phyloP scores from a whole-genome alignment of 805 yeast genomes.

The Hanseniaspora valbyensis region DNA sequence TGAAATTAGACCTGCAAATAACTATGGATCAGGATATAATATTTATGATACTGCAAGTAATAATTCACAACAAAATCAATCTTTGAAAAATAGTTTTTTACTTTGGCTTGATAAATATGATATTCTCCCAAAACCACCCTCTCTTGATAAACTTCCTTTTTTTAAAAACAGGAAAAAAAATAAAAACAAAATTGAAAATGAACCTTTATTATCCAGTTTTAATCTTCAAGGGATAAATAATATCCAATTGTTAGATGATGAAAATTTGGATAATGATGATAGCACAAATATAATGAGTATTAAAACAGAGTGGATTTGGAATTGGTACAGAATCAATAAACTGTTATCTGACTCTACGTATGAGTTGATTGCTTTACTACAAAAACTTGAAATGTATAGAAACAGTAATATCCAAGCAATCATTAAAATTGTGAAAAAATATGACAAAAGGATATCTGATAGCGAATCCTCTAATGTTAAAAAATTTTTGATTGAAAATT shows the following conservation, averaged over 20 bases:
- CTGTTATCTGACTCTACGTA: conserved; percentile 55
- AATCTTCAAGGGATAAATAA: background rate
- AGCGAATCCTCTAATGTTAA: conserved; percentile 22
- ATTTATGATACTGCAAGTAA: background rate
- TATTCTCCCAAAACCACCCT: conserved; percentile 27
- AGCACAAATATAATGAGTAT: conserved; percentile 22
- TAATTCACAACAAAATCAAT: background rate
- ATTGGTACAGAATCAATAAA: conserved; percentile 28
- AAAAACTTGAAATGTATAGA: conserved; percentile 35
- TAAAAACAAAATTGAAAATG: background rate
- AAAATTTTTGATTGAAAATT: background rate
- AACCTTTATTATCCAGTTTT: conserved; percentile 2
- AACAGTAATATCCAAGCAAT: conserved; percentile 77
- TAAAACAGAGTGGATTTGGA: conserved; percentile 41
- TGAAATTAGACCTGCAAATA: background rate
- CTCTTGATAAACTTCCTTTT: conserved; percentile 4
- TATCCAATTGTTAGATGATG: conserved; percentile 1
- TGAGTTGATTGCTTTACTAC: conserved; percentile 58
- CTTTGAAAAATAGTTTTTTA: conserved; percentile 10
- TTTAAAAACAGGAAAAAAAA: background rate
- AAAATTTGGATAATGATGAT: conserved; percentile 9
- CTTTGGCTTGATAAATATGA: conserved; percentile 21
- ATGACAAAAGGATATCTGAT: conserved; percentile 48
- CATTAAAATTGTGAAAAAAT: conserved; percentile 80
- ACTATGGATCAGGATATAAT: conserved; percentile 5